Evolutionary conservation across 345 rosid species (phyloP), one percentile per base, ranked within the genome.

Genomic region (Eutrema yunnanense): DNA sequence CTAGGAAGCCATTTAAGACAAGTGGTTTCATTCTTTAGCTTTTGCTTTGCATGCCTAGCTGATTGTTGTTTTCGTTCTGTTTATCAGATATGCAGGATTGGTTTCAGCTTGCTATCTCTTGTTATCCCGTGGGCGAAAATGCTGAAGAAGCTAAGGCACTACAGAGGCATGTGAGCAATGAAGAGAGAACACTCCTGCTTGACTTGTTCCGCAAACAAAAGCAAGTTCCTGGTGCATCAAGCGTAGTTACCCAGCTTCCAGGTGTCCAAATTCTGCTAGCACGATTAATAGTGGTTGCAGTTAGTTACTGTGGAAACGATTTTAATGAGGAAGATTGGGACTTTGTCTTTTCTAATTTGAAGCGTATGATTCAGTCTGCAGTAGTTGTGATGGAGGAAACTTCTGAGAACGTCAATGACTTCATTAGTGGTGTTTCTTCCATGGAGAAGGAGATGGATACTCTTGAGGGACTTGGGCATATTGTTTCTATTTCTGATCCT

Each of bases 301-400:
- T 89, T 76, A 87, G 85, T 72, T 94, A 89, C 85, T 94, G 97
- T 82, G 87, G 95, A 82, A 75, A 82, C 51, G 92, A 91, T 43
- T 89, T 94, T 79, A 64, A 70, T 44, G 92, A 84, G 72, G 95
- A 86, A 62, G 98, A 94, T 80, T 94, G 98, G 97, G 87, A 84
- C 22, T 91, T 91, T 69, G 82, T 88, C 64, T 86, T 89, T 68
- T 83, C 76, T 47, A 84, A 81, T 42, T 63, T 82, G 71, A 91
- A 83, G 80, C 64, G 85, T 79, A 89, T 86, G 90, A 87, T 89
- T 77, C 96, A 94, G 81, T 87, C 95, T 55, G 93, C 85, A 30
- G 97, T 94, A 69, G 92, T 94, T 67, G 76, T 86, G 64, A 84
- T 92, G 96, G 98, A 94, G 84, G 96, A 94, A 74, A 81, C 82